phyloP scores from a whole-genome alignment of 345 rosid species.

The Dovyalis caffra region DNA sequence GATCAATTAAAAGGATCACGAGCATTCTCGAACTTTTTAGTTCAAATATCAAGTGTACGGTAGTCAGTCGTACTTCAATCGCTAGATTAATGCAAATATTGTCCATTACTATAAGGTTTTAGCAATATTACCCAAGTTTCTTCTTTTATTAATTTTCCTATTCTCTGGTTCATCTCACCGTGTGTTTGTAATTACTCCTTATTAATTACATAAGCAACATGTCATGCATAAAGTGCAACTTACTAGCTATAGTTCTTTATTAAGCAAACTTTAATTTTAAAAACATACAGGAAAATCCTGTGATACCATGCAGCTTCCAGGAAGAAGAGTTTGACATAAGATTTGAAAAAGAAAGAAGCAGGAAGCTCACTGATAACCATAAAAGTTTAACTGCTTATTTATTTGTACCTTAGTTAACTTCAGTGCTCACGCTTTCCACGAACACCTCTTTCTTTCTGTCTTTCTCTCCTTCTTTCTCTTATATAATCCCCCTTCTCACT shows the following conservation, averaged over 20 bases:
- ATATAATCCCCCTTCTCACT: constrained; percentile 21
- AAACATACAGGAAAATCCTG: not conserved
- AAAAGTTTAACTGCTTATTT: not conserved
- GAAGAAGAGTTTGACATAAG: constrained; percentile 40
- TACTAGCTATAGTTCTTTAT: not conserved
- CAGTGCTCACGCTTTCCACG: constrained; percentile 30
- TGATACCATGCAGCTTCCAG: constrained; percentile 48
- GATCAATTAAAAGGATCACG: not conserved
- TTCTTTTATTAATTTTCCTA: not conserved
- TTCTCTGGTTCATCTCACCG: not conserved
- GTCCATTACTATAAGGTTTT: not conserved
- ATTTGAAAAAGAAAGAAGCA: constrained; percentile 23
- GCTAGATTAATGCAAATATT: not conserved
- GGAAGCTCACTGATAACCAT: constrained; percentile 23
- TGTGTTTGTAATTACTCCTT: not conserved
- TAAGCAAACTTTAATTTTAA: not conserved
- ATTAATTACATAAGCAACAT: not conserved
- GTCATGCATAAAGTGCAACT: not conserved
- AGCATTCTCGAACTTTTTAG: too few relatives aligned
- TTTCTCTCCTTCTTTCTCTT: not conserved
- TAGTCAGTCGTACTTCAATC: too few relatives aligned
- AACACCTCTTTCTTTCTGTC: constrained; percentile 5
- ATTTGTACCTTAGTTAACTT: constrained; percentile 14
- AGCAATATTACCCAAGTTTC: not conserved
- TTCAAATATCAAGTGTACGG: too few relatives aligned